Evolutionary conservation across 306 rosid species (phyloP), one percentile per base, ranked within the genome.

Genomic region (Inga laurina): DNA sequence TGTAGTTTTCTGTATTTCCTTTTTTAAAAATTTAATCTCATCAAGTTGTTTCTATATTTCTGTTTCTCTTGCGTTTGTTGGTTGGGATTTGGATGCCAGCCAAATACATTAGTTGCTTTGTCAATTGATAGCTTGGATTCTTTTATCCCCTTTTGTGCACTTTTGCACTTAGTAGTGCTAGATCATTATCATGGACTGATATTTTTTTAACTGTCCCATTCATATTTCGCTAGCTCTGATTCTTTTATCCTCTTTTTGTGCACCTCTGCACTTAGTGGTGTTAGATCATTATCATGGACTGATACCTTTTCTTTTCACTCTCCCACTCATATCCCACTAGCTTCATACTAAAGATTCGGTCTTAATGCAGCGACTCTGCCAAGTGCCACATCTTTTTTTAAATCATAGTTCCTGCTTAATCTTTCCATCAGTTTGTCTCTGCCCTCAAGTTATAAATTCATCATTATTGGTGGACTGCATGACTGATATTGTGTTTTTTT

Each of bases 11-110:
- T 24, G 74, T 81, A 22, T 82, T 21, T 56, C 19, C 21, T 24
- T 6, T 54, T 5, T 52, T 30, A 4, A 35, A 35, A 39, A 69
- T 82, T 74, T 67, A 18, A 68, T 79, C 16, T 59, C 72, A 44
- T 59, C 61, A 79, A 19, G 75, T 61, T 56, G 54, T 57, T 72
- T 67, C 41, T 54, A 62, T 19, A 54, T 57, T 21, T 78, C 77
- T 56, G 14, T 82, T 72, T 66, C 73, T 74, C 52, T 24, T 43
- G 48, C 45, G 67, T 81, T 85, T 72, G 57, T 48, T 73, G 59
- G 16, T 51, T 72, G 83, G 45, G 56, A 65, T 73, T 44, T 59
- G 24, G 57, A 22, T 78, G 35, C 52, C 39, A 49, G 65, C 37
- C 7, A 9, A 37, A 14, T 78, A 15, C 41, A 15, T 59, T 49